Evolutionary conservation across 345 rosid genomes (phyloP).

Genomic region (Populus deltoides): DNA sequence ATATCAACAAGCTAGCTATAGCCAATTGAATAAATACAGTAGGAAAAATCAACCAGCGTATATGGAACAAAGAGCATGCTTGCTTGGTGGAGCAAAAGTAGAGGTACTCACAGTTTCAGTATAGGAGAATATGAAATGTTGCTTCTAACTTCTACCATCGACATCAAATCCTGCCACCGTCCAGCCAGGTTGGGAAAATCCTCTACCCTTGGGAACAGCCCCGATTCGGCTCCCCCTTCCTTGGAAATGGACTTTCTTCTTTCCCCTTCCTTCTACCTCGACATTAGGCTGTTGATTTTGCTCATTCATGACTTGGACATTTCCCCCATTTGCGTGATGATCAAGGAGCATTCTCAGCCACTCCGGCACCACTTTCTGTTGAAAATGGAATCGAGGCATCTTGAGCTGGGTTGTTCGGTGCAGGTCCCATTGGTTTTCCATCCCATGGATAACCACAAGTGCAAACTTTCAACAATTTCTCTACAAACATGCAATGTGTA

Average conservation of each 20-base stretch:
- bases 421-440: constrained; percentile 28
- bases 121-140: constrained; percentile 1
- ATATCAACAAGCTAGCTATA: constrained; percentile 9
- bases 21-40: neutral
- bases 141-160: constrained; percentile 54
- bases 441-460: constrained; percentile 40
- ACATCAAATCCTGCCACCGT: constrained; percentile 76
- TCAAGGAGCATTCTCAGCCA: constrained; percentile 27
- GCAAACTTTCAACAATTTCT: constrained; percentile 26
- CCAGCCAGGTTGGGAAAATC: constrained; percentile 59
- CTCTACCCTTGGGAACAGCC: constrained; percentile 54
- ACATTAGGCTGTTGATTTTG: constrained; percentile 39
- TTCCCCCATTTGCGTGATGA: constrained; percentile 16
- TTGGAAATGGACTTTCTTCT: constrained; percentile 54
- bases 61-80: neutral
- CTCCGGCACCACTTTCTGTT: constrained; percentile 24
- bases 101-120: constrained; percentile 4
- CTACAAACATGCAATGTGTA: constrained; percentile 3
- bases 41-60: neutral
- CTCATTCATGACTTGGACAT: constrained; percentile 17
- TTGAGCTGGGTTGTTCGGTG: constrained; percentile 25
- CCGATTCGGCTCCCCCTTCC: constrained; percentile 71
- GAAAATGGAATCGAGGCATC: constrained; percentile 30
- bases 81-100: neutral
- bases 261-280: constrained; percentile 61